A percentile compares a stretch with the other conserved stretches of the same genome.
Evolutionary conservation across 2,329 filamentous ascomycete species (phyloP).

Genomic region (Ilyonectria destructans): DNA sequence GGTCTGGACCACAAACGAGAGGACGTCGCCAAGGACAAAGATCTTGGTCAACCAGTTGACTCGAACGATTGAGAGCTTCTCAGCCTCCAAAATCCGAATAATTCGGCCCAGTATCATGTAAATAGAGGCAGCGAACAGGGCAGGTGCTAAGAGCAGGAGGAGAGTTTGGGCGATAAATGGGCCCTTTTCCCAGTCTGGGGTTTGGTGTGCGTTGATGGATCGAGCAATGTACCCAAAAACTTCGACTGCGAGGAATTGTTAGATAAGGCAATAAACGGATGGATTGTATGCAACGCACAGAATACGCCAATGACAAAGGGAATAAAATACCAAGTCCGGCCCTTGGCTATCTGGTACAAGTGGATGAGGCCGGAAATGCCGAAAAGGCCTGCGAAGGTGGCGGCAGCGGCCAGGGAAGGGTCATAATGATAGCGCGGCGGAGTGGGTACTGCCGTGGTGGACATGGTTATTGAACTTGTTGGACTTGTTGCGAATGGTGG

Average conservation of each 20-base stretch:
- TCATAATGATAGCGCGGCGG: constrained; percentile 24
- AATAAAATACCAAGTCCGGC: constrained; percentile 14
- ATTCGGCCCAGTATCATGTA: constrained; percentile 63
- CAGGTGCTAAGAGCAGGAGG: constrained; percentile 59
- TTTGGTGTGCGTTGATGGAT: constrained; percentile 52
- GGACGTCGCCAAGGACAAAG: constrained; percentile 52
- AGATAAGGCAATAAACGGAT: not conserved
- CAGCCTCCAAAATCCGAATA: constrained; percentile 49
- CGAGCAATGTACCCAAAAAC: constrained; percentile 59
- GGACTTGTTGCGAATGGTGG: not conserved
- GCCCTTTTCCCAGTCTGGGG: constrained; percentile 49
- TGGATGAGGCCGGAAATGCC: constrained; percentile 13
- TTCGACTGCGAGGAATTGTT: constrained; percentile 47
- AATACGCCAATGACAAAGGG: constrained; percentile 20
- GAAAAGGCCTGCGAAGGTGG: constrained; percentile 12
- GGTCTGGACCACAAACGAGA: constrained; percentile 50
- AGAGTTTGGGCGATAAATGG: constrained; percentile 58
- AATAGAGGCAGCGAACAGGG: constrained; percentile 62
- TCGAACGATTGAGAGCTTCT: constrained; percentile 39
- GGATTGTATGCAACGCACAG: not conserved
- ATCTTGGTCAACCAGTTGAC: constrained; percentile 48
- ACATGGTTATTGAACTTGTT: not conserved
- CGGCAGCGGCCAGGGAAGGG: constrained; percentile 15
- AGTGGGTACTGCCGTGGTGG: not conserved
- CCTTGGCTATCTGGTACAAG: constrained; percentile 9